A percentile compares a stretch with the other conserved stretches of the same genome.
phyloP scores from a whole-genome alignment of 306 rosid genomes.

The Ceratonia siliqua region DNA sequence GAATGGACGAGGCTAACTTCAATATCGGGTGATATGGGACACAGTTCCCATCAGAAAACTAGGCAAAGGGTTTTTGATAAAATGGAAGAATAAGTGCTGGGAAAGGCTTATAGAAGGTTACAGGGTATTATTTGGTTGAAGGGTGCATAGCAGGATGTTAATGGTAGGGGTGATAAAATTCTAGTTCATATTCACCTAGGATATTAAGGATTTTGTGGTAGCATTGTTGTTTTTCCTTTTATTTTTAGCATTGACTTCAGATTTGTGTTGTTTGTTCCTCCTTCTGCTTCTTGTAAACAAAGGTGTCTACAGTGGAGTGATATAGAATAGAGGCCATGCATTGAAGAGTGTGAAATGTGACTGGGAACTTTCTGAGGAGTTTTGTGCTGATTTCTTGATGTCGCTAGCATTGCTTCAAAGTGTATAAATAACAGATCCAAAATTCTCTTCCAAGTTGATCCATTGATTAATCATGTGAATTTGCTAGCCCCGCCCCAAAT shows the following conservation, averaged over 20 bases:
- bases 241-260: not conserved
- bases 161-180: not conserved
- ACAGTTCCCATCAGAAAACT: not conserved
- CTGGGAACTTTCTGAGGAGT: not conserved
- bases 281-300: not conserved
- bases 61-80: not conserved
- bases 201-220: not conserved
- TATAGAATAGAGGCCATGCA: too few species aligned
- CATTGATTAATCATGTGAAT: not conserved
- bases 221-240: not conserved
- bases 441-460: not conserved
- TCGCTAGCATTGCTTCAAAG: not conserved
- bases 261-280: not conserved
- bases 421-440: not conserved
- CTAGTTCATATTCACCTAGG: not conserved
- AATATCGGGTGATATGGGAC: not conserved
- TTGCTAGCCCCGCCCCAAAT: not conserved
- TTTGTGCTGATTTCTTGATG: not conserved
- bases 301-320: not conserved
- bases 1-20: not conserved
- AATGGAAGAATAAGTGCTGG: not conserved
- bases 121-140: not conserved
- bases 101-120: not conserved
- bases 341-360: not conserved
- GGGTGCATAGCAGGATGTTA: too few species aligned